Percentiles rank a stretch among this genome's conserved stretches.
phyloP scores from a whole-genome alignment of 257 asterid genomes.

The Mitragyna speciosa region DNA sequence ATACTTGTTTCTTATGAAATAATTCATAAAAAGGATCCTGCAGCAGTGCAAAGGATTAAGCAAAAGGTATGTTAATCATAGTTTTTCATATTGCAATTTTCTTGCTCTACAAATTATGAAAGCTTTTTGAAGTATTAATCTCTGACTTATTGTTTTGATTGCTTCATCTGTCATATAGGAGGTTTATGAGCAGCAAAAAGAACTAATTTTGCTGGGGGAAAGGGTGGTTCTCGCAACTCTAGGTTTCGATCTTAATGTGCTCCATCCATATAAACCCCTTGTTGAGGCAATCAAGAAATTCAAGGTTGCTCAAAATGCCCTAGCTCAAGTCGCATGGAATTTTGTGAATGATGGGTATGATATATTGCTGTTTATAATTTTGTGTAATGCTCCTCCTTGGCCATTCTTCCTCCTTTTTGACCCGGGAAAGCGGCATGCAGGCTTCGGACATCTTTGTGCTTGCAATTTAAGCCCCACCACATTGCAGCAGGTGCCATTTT shows the following conservation, averaged over 20 bases:
- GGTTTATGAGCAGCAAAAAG: conserved; percentile 89
- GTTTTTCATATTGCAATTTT: conserved; percentile 11
- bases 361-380: conserved; percentile 32
- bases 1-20: conserved; percentile 88
- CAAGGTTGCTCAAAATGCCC: conserved; percentile 87
- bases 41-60: conserved; percentile 78
- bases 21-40: conserved; percentile 74
- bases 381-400: conserved; percentile 37
- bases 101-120: not conserved
- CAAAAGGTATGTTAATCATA: conserved; percentile 57
- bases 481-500: conserved; percentile 99
- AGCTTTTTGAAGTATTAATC: not conserved
- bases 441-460: conserved; percentile 88
- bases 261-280: conserved; percentile 92
- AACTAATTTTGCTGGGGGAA: conserved; percentile 74
- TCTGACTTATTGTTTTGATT: not conserved
- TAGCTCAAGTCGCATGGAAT: conserved; percentile 99
- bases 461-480: conserved; percentile 99
- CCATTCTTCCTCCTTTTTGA: conserved; percentile 26
- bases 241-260: conserved; percentile 79
- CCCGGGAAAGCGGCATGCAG: conserved; percentile 34
- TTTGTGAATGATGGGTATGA: conserved; percentile 97
- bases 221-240: conserved; percentile 90
- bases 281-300: conserved; percentile 90
- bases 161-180: conserved; percentile 56